Base-by-base conservation (phyloP, 306 rosid genomes). In the Prunus kanzakura region DNA sequence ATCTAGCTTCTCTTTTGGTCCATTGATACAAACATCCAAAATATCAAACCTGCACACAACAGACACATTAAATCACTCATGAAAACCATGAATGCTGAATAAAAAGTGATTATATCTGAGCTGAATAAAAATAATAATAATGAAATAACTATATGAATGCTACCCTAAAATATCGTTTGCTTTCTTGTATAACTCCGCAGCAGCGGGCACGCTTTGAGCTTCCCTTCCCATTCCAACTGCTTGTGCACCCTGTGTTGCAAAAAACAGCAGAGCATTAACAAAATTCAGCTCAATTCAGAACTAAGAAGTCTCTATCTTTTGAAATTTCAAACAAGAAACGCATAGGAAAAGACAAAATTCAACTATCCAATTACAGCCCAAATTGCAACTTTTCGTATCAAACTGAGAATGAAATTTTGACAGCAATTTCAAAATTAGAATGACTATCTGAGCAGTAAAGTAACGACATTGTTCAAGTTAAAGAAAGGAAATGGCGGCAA, bases 211-310 rank as follows among this genome's bases (percentile, higher is more conserved):
- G 74, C 84, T 91, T 75, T 82, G 97, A 82, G 97, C 97, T 74
- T 91, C 99, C 81, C 91, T 89, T 71, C 96, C 99, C 97, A 96
- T 96, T 83, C 97, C 98, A 82, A 92, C 85, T 51, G 94, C 89
- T 88, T 96, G 99, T 22, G 99, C 98, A 72, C 99, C 99, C 99
- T 96, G 82, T 46, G 51, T 49, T 60, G 73, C 29, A 61, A 55
- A 7, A 81, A 71, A 4, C 27, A 75, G 56, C 32, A 20, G 16
- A 78, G 32, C 19, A 57, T 2, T 16, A 47, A 58, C 30, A 12
- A 11, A 30, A 64, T 11, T 32, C 58, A 86, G 43, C 74, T 56
- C 62, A 71, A 75, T 64, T 51, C 43, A 30, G 2, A 55, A 27
- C 16, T 16, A 18, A 7, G 22, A 52, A 72, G 4, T 6, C 46